Base-by-base conservation (phyloP, 2,329 filamentous ascomycete genomes). In the Colletotrichum liriopes region DNA sequence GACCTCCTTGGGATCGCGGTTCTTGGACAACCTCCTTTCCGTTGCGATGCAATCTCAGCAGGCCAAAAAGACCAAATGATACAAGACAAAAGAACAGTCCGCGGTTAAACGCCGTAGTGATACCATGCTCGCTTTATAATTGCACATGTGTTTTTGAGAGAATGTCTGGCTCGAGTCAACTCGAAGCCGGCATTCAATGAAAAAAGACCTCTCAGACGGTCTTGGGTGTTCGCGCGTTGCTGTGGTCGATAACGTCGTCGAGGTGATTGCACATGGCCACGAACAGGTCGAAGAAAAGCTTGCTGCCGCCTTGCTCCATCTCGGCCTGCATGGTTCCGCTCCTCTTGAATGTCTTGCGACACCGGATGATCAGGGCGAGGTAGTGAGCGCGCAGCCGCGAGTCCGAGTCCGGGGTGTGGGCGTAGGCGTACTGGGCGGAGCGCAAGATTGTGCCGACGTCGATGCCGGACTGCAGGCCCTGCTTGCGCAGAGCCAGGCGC, bases 241-340 rank as follows among this genome's bases (percentile, higher is more conserved):
- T 93, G 84, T 94, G 91, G 82, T 96, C 94, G 85, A 94, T 93
- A 85, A 98, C 91, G 84, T 92, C 93, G 81, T 91, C 94, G 79
- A 97, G 93, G 80, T 97, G 94, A 80, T 98, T 97, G 83, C 93
- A 95, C 83, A 98, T 90, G 23, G 95, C 94, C 61, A 98, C 95
- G 81, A 98, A 98, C 56, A 98, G 86, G 80, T 98, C 95, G 80
- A 98, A 98, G 85, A 97, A 98, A 71, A 97, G 86, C 78, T 93
- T 89, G 1, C 87, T 93, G 66, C 94, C 94, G 35, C 95, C 95
- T 73, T 91, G 90, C 81, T 93, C 93, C 95, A 98, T 98, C 85
- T 98, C 95, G 76, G 94, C 90, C 84, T 98, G 95, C 95, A 98
- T 97, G 5, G 95, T 98, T 67, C 95, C 94, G 82, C 94, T 97